These are phyloP conservation scores for Diaporthe amygdali DNA, from an alignment of 2,329 filamentous ascomycete genomes.

Conservation along the genomic window DNA sequence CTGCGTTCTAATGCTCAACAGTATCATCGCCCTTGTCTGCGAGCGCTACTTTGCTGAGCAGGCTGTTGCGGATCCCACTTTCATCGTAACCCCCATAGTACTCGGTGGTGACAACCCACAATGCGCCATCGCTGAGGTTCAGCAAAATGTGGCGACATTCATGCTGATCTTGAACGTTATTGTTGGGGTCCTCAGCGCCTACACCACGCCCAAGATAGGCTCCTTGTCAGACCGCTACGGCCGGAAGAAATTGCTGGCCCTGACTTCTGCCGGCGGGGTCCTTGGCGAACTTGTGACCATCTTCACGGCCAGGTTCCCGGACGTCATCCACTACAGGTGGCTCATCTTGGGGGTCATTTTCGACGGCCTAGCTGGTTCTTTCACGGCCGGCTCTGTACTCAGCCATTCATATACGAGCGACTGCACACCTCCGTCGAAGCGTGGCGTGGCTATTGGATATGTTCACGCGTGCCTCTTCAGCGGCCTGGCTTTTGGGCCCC, in stretches of 20 bases:
- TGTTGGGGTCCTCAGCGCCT: conserved; percentile 77
- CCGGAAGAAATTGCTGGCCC: conserved; percentile 73
- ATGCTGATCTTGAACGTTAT: conserved; percentile 77
- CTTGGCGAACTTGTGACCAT: conserved; percentile 78
- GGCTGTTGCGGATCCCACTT: conserved; percentile 60
- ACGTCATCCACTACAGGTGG: conserved; percentile 76
- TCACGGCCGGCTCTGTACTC: conserved; percentile 78
- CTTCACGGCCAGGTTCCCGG: conserved; percentile 75
- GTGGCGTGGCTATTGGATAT: conserved; percentile 85
- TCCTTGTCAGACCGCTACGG: conserved; percentile 87
- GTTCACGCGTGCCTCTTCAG: conserved; percentile 88
- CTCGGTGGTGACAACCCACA: conserved; percentile 76
- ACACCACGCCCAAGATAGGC: conserved; percentile 83
- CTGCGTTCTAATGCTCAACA: conserved; percentile 31
- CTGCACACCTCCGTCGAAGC: conserved; percentile 79
- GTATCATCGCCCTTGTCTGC: conserved; percentile 83
- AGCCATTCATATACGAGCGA: conserved; percentile 89
- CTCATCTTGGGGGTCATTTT: conserved; percentile 77
- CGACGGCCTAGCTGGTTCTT: conserved; percentile 87
- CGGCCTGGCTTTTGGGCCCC: conserved; percentile 86
- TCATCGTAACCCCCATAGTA: conserved; percentile 67
- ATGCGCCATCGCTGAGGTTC: conserved; percentile 81
- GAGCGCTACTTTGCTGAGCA: conserved; percentile 79
- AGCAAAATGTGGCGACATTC: conserved; percentile 78
- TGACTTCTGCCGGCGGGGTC: conserved; percentile 78